Conservation (phyloP, 495 filamentous ascomycete genomes). For the Hypomontagnella monticulosa region DNA sequence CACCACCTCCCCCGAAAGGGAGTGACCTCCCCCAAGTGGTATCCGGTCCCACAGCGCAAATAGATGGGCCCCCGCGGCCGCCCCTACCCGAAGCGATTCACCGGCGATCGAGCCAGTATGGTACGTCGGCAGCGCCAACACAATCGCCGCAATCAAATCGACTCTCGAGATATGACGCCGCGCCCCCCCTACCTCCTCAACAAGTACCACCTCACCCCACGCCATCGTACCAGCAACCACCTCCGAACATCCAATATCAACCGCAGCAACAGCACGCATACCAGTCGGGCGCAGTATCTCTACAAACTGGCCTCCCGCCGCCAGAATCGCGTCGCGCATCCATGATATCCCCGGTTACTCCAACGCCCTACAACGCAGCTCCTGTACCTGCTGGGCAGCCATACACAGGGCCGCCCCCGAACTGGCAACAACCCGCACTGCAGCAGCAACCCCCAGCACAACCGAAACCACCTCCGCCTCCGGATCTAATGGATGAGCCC, state of each 20-base stretch:
- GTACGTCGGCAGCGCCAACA: slow-evolving; percentile 19
- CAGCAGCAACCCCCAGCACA: slow-evolving; percentile 42
- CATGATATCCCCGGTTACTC: slow-evolving; percentile 40
- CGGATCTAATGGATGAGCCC: slow-evolving; percentile 74
- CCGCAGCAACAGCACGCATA: slow-evolving; percentile 43
- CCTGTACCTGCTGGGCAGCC: slow-evolving; percentile 21
- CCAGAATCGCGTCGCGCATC: slow-evolving; percentile 44
- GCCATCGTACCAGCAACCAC: slow-evolving; percentile 37
- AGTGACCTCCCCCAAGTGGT: slow-evolving; percentile 43
- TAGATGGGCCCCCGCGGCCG: slow-evolving; percentile 49
- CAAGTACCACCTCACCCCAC: slow-evolving; percentile 33
- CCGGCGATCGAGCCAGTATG: slow-evolving; percentile 44
- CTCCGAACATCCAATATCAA: slow-evolving; percentile 45
- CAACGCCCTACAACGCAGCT: slow-evolving; percentile 33
- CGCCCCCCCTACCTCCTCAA: slow-evolving; percentile 54
- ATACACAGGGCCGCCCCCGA: slow-evolving; percentile 34
- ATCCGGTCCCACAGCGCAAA: slow-evolving; percentile 21
- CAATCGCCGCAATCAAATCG: slow-evolving; percentile 43
- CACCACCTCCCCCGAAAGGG: slow-evolving; percentile 57
- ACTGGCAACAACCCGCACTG: slow-evolving; percentile 38
- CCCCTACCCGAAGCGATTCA: slow-evolving; percentile 47
- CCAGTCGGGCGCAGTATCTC: slow-evolving; percentile 31
- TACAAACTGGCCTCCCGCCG: slow-evolving; percentile 28
- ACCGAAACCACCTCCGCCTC: slow-evolving; percentile 63
- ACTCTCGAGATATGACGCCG: slow-evolving; percentile 54